Evolutionary conservation across 2,329 filamentous ascomycete genomes (phyloP).

Genomic region (Triangularia verruculosa): DNA sequence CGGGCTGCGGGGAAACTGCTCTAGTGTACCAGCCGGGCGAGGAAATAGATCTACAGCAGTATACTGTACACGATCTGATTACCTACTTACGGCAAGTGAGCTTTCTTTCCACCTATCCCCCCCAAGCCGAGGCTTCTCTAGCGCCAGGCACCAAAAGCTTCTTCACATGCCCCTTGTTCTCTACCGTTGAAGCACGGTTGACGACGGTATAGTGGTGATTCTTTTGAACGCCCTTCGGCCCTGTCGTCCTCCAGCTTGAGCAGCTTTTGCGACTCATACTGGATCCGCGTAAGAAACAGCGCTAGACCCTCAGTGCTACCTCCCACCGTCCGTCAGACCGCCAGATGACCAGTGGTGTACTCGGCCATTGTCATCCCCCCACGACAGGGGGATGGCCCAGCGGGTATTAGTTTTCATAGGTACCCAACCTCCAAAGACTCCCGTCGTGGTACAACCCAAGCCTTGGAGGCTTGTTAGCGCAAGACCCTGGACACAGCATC

Average conservation of each 20-base stretch:
- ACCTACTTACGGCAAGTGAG: conserved; percentile 6
- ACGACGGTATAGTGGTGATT: not conserved
- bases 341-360: conserved; percentile 3
- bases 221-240: not conserved
- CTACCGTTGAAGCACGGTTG: not conserved
- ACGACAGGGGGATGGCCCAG: not conserved
- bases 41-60: conserved; percentile 8
- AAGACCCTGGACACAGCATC: not conserved
- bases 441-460: not conserved
- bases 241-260: not conserved
- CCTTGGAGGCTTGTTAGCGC: not conserved
- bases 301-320: not conserved
- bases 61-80: not conserved
- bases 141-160: conserved; percentile 20
- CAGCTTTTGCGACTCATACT: not conserved
- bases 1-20: not conserved
- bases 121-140: conserved; percentile 21
- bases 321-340: not conserved
- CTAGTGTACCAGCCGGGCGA: not conserved
- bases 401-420: conserved; percentile 1
- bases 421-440: conserved; percentile 1
- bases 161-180: conserved; percentile 22
- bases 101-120: not conserved
- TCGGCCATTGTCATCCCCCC: conserved; percentile 1
- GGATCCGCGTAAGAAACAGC: not conserved